phyloP scores from a whole-genome alignment of 2,329 filamentous ascomycete genomes.

The Pseudogymnoascus sp. region DNA sequence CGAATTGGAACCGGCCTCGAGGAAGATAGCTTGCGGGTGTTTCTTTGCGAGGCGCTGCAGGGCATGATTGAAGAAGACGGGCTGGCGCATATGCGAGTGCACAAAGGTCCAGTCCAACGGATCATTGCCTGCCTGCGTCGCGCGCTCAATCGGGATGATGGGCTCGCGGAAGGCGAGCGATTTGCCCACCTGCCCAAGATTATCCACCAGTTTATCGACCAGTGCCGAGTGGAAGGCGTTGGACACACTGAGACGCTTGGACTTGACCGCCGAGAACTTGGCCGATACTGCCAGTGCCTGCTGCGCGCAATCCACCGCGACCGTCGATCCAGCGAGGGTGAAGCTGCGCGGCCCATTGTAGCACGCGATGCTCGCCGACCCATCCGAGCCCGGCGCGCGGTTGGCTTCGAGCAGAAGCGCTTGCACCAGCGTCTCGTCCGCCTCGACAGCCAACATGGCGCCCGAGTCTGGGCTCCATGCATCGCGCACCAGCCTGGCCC shows the following conservation, averaged over 20 bases:
- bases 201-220: slow-evolving; percentile 20
- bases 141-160: slow-evolving; percentile 11
- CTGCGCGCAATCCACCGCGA: too few relatives aligned
- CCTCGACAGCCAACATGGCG: slow-evolving; percentile 29
- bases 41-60: slow-evolving; percentile 21
- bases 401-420: slow-evolving; percentile 10
- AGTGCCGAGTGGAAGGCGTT: slow-evolving; percentile 27
- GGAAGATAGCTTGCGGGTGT: slow-evolving; percentile 21
- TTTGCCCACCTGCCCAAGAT: slow-evolving; percentile 16
- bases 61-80: slow-evolving; percentile 27
- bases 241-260: slow-evolving; percentile 22
- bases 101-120: slow-evolving; percentile 2
- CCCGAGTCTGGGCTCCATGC: slow-evolving; percentile 31
- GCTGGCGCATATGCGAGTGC: slow-evolving; percentile 19
- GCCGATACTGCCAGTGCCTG: too few relatives aligned
- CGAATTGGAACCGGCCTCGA: slow-evolving; percentile 29
- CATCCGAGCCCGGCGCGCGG: not conserved
- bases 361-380: slow-evolving; percentile 26
- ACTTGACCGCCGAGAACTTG: not conserved
- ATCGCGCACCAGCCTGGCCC: slow-evolving; percentile 28
- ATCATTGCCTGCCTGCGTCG: not conserved
- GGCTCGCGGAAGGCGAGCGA: slow-evolving; percentile 22
- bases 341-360: slow-evolving; percentile 28
- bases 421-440: slow-evolving; percentile 8
- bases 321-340: slow-evolving; percentile 27